These are phyloP conservation scores for Knufia fluminis DNA, from an alignment of 2,329 filamentous ascomycete species.

Conservation along the genomic window DNA sequence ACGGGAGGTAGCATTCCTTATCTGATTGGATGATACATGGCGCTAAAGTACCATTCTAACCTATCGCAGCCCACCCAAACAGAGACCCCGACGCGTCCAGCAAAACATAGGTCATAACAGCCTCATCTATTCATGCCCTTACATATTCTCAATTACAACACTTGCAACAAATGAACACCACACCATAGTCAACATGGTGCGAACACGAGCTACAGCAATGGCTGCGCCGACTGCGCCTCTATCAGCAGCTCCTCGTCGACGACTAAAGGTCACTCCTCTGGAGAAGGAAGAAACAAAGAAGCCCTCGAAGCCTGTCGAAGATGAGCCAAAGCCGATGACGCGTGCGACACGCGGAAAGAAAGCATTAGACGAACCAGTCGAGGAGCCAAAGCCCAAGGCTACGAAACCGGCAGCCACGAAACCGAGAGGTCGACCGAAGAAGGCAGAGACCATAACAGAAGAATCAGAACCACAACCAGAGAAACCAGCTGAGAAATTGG, in stretches of 20 bases:
- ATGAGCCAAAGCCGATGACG: conserved; percentile 10
- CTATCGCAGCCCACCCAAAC: too few relatives aligned
- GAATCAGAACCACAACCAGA: conserved; percentile 5
- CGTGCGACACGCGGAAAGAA: conserved; percentile 12
- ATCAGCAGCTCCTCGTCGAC: conserved; percentile 18
- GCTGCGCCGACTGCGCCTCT: conserved; percentile 7
- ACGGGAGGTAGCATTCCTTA: too few relatives aligned
- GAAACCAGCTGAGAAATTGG: neutral
- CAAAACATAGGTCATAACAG: too few relatives aligned
- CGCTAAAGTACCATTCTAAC: too few relatives aligned
- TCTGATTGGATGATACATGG: too few relatives aligned
- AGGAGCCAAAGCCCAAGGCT: conserved; percentile 6
- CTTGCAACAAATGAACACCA: neutral
- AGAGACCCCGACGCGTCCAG: neutral
- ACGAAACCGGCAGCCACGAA: conserved; percentile 16
- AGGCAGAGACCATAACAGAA: conserved; percentile 11
- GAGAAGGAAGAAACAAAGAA: conserved; percentile 3
- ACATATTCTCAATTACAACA: neutral
- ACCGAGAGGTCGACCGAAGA: conserved; percentile 24
- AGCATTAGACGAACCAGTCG: conserved; percentile 4
- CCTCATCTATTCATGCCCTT: neutral
- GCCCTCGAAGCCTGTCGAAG: conserved; percentile 1
- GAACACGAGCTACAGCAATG: conserved; percentile 1
- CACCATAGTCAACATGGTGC: neutral
- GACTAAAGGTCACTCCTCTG: conserved; percentile 21